Conservation (phyloP, 2,329 filamentous ascomycete genomes). For the Neofusicoccum sp. region DNA sequence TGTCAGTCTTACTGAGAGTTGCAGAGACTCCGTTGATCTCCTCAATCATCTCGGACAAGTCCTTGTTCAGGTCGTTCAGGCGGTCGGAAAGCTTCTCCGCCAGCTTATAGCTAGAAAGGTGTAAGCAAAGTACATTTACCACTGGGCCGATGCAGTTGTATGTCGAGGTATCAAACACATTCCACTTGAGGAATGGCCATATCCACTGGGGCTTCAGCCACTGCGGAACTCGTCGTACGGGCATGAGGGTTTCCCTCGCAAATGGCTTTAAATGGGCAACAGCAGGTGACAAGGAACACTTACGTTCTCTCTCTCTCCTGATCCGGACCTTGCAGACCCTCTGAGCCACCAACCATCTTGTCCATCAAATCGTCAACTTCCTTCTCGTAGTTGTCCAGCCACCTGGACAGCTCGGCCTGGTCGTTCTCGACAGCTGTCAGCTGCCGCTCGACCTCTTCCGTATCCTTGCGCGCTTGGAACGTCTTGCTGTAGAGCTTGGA, state of each 20-base stretch:
- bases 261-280: background rate
- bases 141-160: no score
- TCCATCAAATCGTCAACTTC: conserved; percentile 85
- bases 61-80: conserved; percentile 89
- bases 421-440: conserved; percentile 85
- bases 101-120: conserved; percentile 66
- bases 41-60: conserved; percentile 93
- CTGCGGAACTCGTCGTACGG: no score
- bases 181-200: no score
- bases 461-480: conserved; percentile 89
- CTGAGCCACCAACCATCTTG: conserved; percentile 62
- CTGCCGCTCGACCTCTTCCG: conserved; percentile 90
- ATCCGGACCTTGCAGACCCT: conserved; percentile 81
- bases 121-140: conserved; percentile 25
- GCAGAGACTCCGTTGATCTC: conserved; percentile 95
- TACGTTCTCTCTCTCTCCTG: conserved; percentile 92
- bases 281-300: conserved; percentile 28
- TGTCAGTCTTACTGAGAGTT: conserved; percentile 82
- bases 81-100: conserved; percentile 90
- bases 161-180: no score
- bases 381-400: conserved; percentile 86
- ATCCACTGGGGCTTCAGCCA: no score
- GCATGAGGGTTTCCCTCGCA: background rate
- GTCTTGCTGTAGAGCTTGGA: conserved; percentile 89
- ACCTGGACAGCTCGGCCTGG: conserved; percentile 83